phyloP scores from a whole-genome alignment of 441 rosid genomes.

The Francoa sonchifolia region DNA sequence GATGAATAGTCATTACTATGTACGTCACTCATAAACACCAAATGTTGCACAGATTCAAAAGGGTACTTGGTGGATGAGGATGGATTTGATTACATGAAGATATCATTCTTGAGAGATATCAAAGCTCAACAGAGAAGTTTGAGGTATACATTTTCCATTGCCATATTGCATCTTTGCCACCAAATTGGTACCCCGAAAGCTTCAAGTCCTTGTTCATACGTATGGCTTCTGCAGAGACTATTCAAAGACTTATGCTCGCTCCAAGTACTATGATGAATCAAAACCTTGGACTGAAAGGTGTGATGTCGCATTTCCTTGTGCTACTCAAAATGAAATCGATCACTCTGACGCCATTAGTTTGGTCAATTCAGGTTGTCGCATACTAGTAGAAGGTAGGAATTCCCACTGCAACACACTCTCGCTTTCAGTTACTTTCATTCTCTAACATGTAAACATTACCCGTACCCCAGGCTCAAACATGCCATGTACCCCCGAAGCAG shows the following conservation, averaged over 20 bases:
- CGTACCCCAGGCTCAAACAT: conserved; percentile 64
- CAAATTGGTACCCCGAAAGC: conserved; percentile 2
- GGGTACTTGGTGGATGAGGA: conserved; percentile 98
- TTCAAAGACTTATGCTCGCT: conserved; percentile 89
- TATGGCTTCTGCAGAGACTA: conserved; percentile 63
- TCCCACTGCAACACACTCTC: conserved; percentile 7
- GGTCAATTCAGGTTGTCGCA: conserved; percentile 78
- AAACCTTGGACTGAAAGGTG: conserved; percentile 96
- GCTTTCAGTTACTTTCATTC: conserved; percentile 8
- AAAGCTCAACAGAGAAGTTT: conserved; percentile 93
- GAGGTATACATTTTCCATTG: conserved; percentile 33
- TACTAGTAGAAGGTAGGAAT: conserved; percentile 79
- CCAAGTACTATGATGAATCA: conserved; percentile 90
- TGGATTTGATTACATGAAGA: conserved; percentile 91
- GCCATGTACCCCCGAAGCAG: conserved; percentile 96
- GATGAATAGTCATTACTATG: too few species aligned
- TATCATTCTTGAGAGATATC: conserved; percentile 84
- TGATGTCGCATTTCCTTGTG: conserved; percentile 93
- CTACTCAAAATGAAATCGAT: conserved; percentile 87
- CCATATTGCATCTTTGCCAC: not conserved
- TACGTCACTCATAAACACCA: too few species aligned
- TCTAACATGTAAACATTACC: conserved; percentile 3
- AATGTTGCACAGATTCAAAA: conserved; percentile 59
- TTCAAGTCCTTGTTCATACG: conserved; percentile 4
- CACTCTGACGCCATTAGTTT: conserved; percentile 87